Percentiles rank a stretch among this genome's conserved stretches.
These are phyloP conservation scores for Cicer judaicum DNA, from an alignment of 306 rosid genomes.

Conservation along the genomic window DNA sequence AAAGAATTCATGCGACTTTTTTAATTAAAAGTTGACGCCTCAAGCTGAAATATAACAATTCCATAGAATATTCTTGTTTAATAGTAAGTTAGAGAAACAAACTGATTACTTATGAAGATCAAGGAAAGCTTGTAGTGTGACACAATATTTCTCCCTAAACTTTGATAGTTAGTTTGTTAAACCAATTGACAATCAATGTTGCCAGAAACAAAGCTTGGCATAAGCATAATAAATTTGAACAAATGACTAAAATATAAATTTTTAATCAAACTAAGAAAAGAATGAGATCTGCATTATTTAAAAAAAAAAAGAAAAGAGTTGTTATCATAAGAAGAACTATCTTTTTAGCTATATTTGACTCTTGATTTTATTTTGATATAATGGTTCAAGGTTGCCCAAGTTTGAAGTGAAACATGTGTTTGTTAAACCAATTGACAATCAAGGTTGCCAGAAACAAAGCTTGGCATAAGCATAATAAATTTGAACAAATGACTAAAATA, in stretches of 20 bases:
- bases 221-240: slow-evolving; percentile 5
- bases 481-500: no score
- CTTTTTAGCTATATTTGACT: neutral
- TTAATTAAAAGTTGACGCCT: neutral
- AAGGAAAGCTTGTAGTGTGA: slow-evolving; percentile 12
- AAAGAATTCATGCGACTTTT: slow-evolving; percentile 4
- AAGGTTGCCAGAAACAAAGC: no score
- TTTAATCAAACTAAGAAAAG: neutral
- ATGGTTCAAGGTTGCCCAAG: neutral
- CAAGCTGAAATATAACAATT: slow-evolving; percentile 29
- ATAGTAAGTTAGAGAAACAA: slow-evolving; percentile 3
- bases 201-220: slow-evolving; percentile 8
- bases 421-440: no score
- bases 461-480: no score
- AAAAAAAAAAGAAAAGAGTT: neutral
- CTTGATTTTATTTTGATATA: slow-evolving; percentile 17
- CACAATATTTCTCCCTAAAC: slow-evolving; percentile 25
- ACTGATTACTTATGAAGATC: slow-evolving; percentile 35
- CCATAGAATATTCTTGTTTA: neutral
- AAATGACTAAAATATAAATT: neutral
- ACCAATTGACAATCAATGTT: slow-evolving; percentile 11
- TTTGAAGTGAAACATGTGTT: neutral
- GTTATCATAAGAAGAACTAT: neutral
- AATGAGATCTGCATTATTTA: neutral
- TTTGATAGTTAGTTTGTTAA: slow-evolving; percentile 17